Evolutionary conservation across 495 filamentous ascomycete genomes (phyloP), one percentile per base, ranked within the genome.

Genomic region (Penicillium lividum): DNA sequence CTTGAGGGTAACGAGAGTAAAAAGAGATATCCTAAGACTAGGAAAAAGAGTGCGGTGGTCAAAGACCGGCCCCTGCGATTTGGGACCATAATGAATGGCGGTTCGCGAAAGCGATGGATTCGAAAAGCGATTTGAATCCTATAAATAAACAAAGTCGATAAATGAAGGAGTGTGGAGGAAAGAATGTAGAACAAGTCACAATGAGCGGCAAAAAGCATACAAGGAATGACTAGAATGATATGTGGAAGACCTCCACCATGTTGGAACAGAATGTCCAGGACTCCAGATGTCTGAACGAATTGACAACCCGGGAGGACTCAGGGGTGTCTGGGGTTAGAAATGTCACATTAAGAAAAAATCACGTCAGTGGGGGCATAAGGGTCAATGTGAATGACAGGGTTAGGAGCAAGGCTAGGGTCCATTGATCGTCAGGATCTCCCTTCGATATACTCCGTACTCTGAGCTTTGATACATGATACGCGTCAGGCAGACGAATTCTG

Each of bases 41-140:
- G 45, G 25, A 65, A 54, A 30, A 66, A 33, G 2, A 66, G 10
- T 3, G 52, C 48, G 27, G 60, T 62, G 38, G 56, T 45, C 48
- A 66, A 46, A 54, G 59, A 58, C 43, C 63, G 68, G n/a, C 57
- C 51, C 49, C 66, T 66, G 60, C 66, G 66, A 45, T 57, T 71
- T 38, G 63, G 56, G 46, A 72, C 66, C 58, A 77, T 66, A 53
- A 66, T 56, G 62, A 72, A 74, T 10, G 49, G 33, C 7, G 18
- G 49, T 5, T 13, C 16, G 49, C 48, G 28, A 34, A 51, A 33
- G 29, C 27, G 13, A 22, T 13, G 27, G 5, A 27, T 28, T 47
- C 22, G 44, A 47, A 47, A 47, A 27, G 44, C 18, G 22, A 79
- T 75, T 61, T 70, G 33, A 81, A 82, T 64, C 84, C 79, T 63